phyloP scores from a whole-genome alignment of 1,284 basidiomycete species.

The Naganishia liquefaciens region DNA sequence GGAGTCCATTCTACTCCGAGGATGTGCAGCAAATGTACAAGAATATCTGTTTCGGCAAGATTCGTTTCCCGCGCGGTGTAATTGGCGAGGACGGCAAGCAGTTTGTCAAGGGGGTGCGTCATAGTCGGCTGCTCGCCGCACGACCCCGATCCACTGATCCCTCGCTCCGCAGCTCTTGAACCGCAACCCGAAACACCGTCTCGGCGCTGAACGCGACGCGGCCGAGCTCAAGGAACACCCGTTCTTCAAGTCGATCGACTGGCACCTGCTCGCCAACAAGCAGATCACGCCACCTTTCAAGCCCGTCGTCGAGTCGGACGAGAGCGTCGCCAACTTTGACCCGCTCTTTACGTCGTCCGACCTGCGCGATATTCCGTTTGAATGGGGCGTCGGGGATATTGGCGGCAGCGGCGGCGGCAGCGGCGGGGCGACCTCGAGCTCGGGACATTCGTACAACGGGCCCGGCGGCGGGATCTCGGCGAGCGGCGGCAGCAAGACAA shows the following conservation, averaged over 20 bases:
- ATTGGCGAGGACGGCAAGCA: constrained; percentile 98
- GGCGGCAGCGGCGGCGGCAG: constrained; percentile 31
- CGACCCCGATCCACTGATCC: too few species aligned
- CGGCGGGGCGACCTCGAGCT: constrained; percentile 48
- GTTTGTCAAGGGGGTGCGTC: constrained; percentile 95
- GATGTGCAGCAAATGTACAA: constrained; percentile 99
- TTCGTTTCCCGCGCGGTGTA: constrained; percentile 94
- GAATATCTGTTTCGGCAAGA: constrained; percentile 98
- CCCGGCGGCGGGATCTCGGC: constrained; percentile 49
- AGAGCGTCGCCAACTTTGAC: constrained; percentile 96
- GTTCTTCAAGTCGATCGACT: constrained; percentile 92
- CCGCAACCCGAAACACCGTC: constrained; percentile 93
- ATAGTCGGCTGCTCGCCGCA: too few species aligned
- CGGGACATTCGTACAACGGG: constrained; percentile 50
- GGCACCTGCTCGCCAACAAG: constrained; percentile 79
- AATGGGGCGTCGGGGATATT: constrained; percentile 55
- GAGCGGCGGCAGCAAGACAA: constrained; percentile 29
- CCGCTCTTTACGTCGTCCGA: constrained; percentile 93
- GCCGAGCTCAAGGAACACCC: constrained; percentile 94
- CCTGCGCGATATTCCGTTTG: constrained; percentile 65
- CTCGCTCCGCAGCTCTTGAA: constrained; percentile 73
- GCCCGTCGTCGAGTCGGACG: constrained; percentile 95
- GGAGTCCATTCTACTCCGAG: constrained; percentile 99
- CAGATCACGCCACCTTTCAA: constrained; percentile 97
- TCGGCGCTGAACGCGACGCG: constrained; percentile 87